Percentiles rank a stretch among this genome's conserved stretches.
Conservation (phyloP, 441 rosid species). For the Corymbia calophylla region DNA sequence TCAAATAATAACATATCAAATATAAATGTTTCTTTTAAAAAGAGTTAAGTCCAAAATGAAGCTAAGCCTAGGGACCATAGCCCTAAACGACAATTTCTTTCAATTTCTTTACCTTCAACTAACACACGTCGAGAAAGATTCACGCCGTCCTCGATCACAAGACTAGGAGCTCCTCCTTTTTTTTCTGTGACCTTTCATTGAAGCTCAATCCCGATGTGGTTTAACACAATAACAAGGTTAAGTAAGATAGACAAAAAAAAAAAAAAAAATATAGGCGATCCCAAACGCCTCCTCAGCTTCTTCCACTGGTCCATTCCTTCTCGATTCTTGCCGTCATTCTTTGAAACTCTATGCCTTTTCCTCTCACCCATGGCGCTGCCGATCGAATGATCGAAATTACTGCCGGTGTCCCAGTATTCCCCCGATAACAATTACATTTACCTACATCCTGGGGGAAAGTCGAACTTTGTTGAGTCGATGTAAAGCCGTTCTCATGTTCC, state of each 20-base stretch:
- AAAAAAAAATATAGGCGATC: slow-evolving; percentile 16
- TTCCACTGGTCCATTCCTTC: slow-evolving; percentile 47
- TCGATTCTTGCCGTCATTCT: slow-evolving; percentile 43
- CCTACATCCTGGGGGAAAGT: background rate
- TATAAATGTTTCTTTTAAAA: too few relatives aligned
- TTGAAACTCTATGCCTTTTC: slow-evolving; percentile 36
- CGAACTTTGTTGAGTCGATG: background rate
- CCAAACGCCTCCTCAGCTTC: slow-evolving; percentile 48
- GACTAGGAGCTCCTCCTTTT: slow-evolving; percentile 40
- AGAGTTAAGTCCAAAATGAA: too few relatives aligned
- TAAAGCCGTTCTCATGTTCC: background rate
- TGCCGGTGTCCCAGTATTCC: slow-evolving; percentile 17
- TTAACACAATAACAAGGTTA: too few relatives aligned
- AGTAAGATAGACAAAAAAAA: too few relatives aligned
- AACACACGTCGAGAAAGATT: slow-evolving; percentile 29
- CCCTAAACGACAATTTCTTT: slow-evolving; percentile 8
- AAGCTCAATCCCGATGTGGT: slow-evolving; percentile 48
- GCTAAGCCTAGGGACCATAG: too few relatives aligned
- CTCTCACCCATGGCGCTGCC: slow-evolving; percentile 26
- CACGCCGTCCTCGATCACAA: slow-evolving; percentile 24
- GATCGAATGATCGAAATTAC: slow-evolving; percentile 30
- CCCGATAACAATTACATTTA: too few relatives aligned
- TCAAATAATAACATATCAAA: too few relatives aligned
- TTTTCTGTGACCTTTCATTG: slow-evolving; percentile 19
- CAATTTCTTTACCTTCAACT: background rate